Conservation (phyloP, 805 yeast species). For the Candida stauntonica region DNA sequence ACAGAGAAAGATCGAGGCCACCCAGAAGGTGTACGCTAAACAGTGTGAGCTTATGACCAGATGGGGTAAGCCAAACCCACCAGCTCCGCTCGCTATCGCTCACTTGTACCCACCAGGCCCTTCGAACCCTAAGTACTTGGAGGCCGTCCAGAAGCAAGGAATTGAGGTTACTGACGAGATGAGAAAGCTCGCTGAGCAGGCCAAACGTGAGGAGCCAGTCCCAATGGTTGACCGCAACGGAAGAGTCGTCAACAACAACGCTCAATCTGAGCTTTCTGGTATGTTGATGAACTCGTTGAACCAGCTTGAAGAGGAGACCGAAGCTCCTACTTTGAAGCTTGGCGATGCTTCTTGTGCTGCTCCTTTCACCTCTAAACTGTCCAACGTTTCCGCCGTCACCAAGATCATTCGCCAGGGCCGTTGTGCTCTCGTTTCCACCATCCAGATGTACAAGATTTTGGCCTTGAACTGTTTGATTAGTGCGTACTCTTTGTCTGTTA, state of each 20-base stretch:
- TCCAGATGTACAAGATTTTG: constrained; percentile 97
- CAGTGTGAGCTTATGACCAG: constrained; percentile 72
- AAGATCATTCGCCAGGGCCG: constrained; percentile 96
- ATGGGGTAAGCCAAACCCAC: constrained; percentile 84
- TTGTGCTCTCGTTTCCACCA: constrained; percentile 94
- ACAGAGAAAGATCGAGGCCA: constrained; percentile 60
- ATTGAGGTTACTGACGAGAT: constrained; percentile 73
- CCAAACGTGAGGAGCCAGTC: constrained; percentile 28
- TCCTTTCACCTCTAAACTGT: constrained; percentile 92
- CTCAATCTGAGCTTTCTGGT: constrained; percentile 53
- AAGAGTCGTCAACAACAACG: constrained; percentile 29
- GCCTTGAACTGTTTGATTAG: constrained; percentile 96
- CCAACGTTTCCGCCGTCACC: constrained; percentile 89
- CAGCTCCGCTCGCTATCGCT: constrained; percentile 83
- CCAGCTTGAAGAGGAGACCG: constrained; percentile 61
- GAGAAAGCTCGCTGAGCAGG: constrained; percentile 54
- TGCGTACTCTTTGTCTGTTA: constrained; percentile 91
- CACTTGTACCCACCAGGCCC: constrained; percentile 97
- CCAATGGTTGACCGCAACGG: constrained; percentile 32
- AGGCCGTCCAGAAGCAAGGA: constrained; percentile 83
- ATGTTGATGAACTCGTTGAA: constrained; percentile 50
- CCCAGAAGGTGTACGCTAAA: constrained; percentile 69
- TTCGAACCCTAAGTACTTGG: constrained; percentile 78
- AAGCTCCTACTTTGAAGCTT: constrained; percentile 87
- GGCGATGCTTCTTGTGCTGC: constrained; percentile 99